Base-by-base conservation (phyloP, 2,329 filamentous ascomycete species). In the Penicillium psychrosexuale region DNA sequence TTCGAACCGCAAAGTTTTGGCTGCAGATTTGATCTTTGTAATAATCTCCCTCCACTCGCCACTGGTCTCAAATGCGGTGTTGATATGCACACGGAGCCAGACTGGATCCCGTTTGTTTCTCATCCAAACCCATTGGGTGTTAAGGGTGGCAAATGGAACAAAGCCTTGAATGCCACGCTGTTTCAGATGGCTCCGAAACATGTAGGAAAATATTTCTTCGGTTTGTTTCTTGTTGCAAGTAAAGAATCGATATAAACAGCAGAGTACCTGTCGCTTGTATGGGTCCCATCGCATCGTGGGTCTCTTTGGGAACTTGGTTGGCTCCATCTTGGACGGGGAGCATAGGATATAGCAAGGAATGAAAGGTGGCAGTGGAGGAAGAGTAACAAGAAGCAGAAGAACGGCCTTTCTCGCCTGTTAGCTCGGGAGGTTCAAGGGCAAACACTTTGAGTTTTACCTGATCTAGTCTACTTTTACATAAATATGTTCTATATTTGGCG, bases 231-330 rank as follows among this genome's bases (percentile, higher is more conserved):
- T 19, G 2, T 59, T 53, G 3, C 45, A 42, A 3, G 53, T 9
- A 19, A 68, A 71, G 24, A 69, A 71, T 8, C 63, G 51, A 12
- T 51, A 63, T 0, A 69, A 42, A 27, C 64, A 69, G 13, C 69
- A 72, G 0, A 69, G 51, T 0, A 69, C 47, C 8, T 64, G 28
- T 2, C 61, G 58, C 5, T 61, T 51, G 15, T 61, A 52, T 6
- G 38, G 31, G 1, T 50, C 50, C 67, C 67, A 70, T 12, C 36
- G 39, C 9, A 61, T 44, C 4, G 49, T 56, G 1, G 50, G 55
- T 33, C 42, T 52, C 30, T 45, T 37, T n/a, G 22, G 19, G 6
- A 37, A 12, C 19, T 27, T 52, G 6, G 13, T 31, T 7, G 17
- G 1, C 17, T 27, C 12, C 42, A 33, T 39, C 8, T 37, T 51